These are phyloP conservation scores for Coemansia sp. DNA, from an alignment of 192 early-diverging fungal species.

Conservation along the genomic window DNA sequence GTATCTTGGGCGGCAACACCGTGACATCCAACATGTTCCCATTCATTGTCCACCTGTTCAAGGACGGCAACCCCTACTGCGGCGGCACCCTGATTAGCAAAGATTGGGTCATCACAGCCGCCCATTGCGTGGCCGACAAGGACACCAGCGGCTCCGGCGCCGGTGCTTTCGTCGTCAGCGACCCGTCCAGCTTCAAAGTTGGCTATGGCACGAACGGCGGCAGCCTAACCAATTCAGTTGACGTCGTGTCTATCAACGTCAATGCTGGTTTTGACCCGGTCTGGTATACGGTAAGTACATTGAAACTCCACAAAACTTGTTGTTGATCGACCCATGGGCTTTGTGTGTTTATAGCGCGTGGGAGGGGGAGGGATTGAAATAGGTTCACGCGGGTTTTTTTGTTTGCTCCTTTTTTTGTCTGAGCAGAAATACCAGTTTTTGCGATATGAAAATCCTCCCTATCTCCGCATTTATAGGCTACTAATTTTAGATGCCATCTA, in stretches of 20 bases:
- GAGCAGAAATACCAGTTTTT: background rate
- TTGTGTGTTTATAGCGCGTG: background rate
- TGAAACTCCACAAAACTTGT: background rate
- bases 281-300: slow-evolving; percentile 47
- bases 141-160: slow-evolving; percentile 15
- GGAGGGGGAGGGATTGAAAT: background rate
- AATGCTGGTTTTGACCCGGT: slow-evolving; percentile 40
- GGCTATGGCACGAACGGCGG: slow-evolving; percentile 33
- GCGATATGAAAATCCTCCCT: background rate
- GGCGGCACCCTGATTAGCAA: slow-evolving; percentile 40
- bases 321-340: background rate
- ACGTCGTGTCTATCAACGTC: slow-evolving; percentile 36
- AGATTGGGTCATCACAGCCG: slow-evolving; percentile 54
- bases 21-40: slow-evolving; percentile 36
- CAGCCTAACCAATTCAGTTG: slow-evolving; percentile 13
- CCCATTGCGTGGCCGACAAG: slow-evolving; percentile 41
- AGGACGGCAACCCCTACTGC: slow-evolving; percentile 37
- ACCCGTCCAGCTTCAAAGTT: slow-evolving; percentile 22
- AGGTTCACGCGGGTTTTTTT: background rate
- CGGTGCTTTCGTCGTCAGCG: slow-evolving; percentile 13
- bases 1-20: slow-evolving; percentile 40
- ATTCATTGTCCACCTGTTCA: slow-evolving; percentile 47
- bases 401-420: background rate
- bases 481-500: background rate
- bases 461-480: background rate